A percentile compares a stretch with the other conserved stretches of the same genome.
phyloP scores from a whole-genome alignment of 345 rosid genomes.

The Eucalyptus rudis region DNA sequence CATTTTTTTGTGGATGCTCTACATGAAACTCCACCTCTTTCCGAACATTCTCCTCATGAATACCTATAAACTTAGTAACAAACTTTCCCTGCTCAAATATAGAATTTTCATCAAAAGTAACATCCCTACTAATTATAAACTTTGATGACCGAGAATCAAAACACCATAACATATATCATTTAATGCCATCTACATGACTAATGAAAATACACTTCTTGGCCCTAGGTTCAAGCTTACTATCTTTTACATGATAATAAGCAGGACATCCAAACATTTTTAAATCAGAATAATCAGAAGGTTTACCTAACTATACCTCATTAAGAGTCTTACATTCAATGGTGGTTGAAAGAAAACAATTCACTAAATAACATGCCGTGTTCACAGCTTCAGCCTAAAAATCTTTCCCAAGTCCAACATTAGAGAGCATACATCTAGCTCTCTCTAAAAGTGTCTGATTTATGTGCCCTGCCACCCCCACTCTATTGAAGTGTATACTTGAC shows the following conservation, averaged over 20 bases:
- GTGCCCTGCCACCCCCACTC: not conserved
- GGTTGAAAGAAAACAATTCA: not conserved
- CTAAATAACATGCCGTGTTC: not conserved
- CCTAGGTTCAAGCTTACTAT: not conserved
- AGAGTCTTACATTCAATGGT: not conserved
- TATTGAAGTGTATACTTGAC: accelerated
- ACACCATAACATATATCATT: not conserved
- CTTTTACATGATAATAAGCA: not conserved
- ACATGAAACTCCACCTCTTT: not conserved
- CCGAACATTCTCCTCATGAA: not conserved
- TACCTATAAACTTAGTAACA: not conserved
- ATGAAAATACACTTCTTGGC: not conserved
- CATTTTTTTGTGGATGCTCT: not conserved
- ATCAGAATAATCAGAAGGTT: not conserved
- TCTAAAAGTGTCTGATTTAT: not conserved
- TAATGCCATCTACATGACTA: accelerated
- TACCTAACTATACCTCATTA: no score
- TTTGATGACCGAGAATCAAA: not conserved
- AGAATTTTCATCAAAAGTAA: not conserved
- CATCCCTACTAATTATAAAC: not conserved
- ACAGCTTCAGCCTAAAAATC: not conserved
- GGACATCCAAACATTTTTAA: not conserved
- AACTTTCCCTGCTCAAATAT: not conserved
- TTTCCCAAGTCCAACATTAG: not conserved
- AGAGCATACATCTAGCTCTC: not conserved